Conservation (phyloP, 257 asterid genomes). For the Jacaranda copaia region DNA sequence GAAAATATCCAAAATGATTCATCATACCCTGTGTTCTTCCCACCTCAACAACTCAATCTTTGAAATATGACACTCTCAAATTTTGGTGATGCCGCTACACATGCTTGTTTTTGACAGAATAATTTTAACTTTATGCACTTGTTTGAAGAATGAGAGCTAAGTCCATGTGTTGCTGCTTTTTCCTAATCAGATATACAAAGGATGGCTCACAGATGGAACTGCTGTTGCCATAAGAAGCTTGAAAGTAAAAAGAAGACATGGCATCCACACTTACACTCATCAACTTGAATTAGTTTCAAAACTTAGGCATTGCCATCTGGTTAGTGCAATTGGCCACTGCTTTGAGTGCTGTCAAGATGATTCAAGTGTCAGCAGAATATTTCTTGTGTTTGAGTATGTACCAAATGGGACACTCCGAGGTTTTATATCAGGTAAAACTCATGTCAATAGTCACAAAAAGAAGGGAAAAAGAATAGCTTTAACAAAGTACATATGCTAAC, state of each 20-base stretch:
- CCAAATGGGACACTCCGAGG: slow-evolving; percentile 69
- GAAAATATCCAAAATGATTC: too few species aligned
- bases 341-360: slow-evolving; percentile 71
- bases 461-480: too few species aligned
- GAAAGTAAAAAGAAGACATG: slow-evolving; percentile 59
- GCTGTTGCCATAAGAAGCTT: slow-evolving; percentile 67
- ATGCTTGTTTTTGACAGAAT: too few species aligned
- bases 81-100: too few species aligned
- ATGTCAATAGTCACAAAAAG: too few species aligned
- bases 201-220: slow-evolving; percentile 71
- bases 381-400: slow-evolving; percentile 69
- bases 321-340: slow-evolving; percentile 86
- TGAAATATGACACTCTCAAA: too few species aligned
- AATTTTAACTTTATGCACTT: too few species aligned
- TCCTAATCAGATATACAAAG: slow-evolving; percentile 64
- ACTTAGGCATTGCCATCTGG: slow-evolving; percentile 76
- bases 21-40: too few species aligned
- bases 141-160: too few species aligned
- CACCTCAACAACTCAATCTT: too few species aligned
- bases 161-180: neutral
- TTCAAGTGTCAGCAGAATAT: slow-evolving; percentile 60
- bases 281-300: slow-evolving; percentile 73
- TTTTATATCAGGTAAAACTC: slow-evolving; percentile 60
- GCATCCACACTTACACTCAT: slow-evolving; percentile 65
- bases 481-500: too few species aligned